A percentile compares a stretch with the other conserved stretches of the same genome.
Evolutionary conservation across 129 eudicot species (phyloP).

Genomic region (Gnaphalium uliginosum): DNA sequence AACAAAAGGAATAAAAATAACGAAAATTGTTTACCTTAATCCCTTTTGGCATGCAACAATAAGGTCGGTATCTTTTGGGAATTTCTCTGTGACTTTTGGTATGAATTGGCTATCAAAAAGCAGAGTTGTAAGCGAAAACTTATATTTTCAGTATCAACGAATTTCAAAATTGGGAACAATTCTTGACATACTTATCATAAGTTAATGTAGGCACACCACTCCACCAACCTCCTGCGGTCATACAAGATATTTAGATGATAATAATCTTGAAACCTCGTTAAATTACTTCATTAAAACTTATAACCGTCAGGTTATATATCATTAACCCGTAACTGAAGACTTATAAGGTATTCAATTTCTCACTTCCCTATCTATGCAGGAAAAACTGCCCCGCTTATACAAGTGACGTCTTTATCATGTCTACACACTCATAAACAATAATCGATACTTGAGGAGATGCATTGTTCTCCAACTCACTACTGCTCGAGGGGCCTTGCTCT

Average conservation of each 20-base stretch:
- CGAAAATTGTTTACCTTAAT: slow-evolving; percentile 56
- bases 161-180: slow-evolving; percentile 1
- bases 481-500: too few relatives aligned
- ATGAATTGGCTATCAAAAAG: slow-evolving; percentile 60
- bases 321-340: too few relatives aligned
- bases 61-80: slow-evolving; percentile 81
- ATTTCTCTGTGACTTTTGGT: slow-evolving; percentile 66
- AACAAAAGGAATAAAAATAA: slow-evolving; percentile 2
- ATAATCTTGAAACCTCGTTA: slow-evolving; percentile 3
- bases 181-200: slow-evolving; percentile 56
- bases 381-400: too few relatives aligned
- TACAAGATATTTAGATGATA: slow-evolving; percentile 5
- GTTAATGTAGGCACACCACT: slow-evolving; percentile 93
- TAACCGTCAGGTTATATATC: background rate
- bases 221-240: slow-evolving; percentile 95
- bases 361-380: too few relatives aligned
- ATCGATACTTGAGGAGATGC: too few relatives aligned
- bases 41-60: slow-evolving; percentile 99
- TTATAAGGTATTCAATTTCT: too few relatives aligned
- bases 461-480: too few relatives aligned
- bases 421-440: too few relatives aligned
- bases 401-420: too few relatives aligned
- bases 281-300: background rate
- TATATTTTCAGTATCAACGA: background rate
- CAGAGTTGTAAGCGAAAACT: background rate